Evolutionary conservation across 164 flowering plant species (phyloP), one percentile per base, ranked within the genome.

Genomic region (Magnolia kwangsiensis): DNA sequence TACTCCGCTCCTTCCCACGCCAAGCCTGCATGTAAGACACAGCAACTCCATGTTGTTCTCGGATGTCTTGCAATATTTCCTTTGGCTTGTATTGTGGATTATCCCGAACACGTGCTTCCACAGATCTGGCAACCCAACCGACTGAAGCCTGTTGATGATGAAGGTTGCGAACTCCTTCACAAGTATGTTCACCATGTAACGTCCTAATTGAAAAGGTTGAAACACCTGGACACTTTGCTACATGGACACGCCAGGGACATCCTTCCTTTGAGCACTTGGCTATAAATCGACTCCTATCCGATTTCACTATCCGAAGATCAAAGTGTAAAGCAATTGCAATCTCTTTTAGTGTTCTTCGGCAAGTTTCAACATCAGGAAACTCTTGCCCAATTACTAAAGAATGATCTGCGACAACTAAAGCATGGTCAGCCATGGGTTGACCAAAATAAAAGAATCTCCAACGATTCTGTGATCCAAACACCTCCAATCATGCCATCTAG

Each of bases 21-120:
- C 99, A 95, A 61, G 99, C 99, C 84, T 95, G 99, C 99, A 93
- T 86, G 81, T 95, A 95, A 74, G 99, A 91, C 7, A 95, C 98
- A 72, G 94, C 95, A 84, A 95, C 97, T 24, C 99, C 99, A 87
- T 95, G 99, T 82, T 88, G 91, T 64, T 90, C 95, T 29, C 89
- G 88, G 50, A 95, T 95, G 78, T 93, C 98, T 78, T 90, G 92
- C 80, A 93, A 80, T 71, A 95, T 95, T 81, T 95, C 98, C 80
- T 92, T 95, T 7, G 99, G 99, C 80, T 95, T 93, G 80, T 90
- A 93, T 73, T 89, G 96, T 14, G 99, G 99, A 84, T 95, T 92
- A 78, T 92, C 96, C 66, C 95, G 84, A 51, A 95, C 81, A 8
- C 94, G 92, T 69, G 91, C 87, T 83, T 92, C 99, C 1, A 95